Base-by-base conservation (phyloP, 805 yeast species). In the Wickerhamiella occidentalis region DNA sequence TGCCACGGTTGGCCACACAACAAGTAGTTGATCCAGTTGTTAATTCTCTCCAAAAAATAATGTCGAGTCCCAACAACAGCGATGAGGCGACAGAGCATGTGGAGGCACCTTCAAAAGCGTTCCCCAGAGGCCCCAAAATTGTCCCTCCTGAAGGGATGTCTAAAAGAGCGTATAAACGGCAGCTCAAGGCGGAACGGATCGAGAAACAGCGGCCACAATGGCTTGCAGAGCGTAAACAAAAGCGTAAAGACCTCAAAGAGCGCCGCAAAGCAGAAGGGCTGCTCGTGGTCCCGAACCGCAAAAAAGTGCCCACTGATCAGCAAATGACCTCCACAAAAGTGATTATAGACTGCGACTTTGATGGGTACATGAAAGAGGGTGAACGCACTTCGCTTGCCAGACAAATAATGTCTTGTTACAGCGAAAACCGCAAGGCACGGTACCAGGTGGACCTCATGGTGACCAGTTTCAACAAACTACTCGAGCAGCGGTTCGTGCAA, bases 311-410 rank as follows among this genome's bases (percentile, higher is more conserved):
- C 37, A 9, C 50, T 28, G 22, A 52, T 42, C 23, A 51, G 22
- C 51, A 50, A 37, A 41, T 50, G 29, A 38, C 33, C 17, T 28
- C 30, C n/a, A 40, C 47, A 2, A 17, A 30, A 30, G 70, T 88
- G 23, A 68, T 88, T n/a, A 61, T 88, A 54, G 98, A 90, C 65
- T 90, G 98, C 66, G 83, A 75, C 13, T 90, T 90, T 64, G 97
- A 92, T 60, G 92, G 84, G 41, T 61, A 83, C 58, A 92, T 92
- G 98, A 76, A 74, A 33, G 84, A 79, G 17, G 80, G 80, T 53
- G 83, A 79, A 56, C 64, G 71, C 17, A 75, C 75, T 1, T 84
- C 95, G 18, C 65, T 90, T 60, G 76, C 86, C 6, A 75, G 79
- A 46, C 98, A 90, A 66, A 72, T 92, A 45, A 78, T 90, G 2